Evolutionary conservation across 441 rosid genomes (phyloP).

Genomic region (Erodium texanum): DNA sequence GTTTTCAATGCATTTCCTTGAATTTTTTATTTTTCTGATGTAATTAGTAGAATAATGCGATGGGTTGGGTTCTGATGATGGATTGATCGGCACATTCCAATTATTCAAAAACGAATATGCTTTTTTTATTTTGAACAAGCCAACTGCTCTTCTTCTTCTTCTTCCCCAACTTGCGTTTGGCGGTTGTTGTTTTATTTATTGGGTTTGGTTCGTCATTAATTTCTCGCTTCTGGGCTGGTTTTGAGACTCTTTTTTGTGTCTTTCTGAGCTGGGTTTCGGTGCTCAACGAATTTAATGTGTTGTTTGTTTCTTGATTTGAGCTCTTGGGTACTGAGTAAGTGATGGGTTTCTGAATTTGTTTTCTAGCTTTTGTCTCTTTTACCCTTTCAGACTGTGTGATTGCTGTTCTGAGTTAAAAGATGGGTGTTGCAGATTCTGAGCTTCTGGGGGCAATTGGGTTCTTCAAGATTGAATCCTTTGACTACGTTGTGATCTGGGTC

Average conservation of each 20-base stretch:
- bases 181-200: slow-evolving; percentile 20
- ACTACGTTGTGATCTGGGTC: slow-evolving; percentile 18
- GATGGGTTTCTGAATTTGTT: slow-evolving; percentile 14
- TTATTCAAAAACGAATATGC: slow-evolving; percentile 39
- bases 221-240: slow-evolving; percentile 6
- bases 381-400: slow-evolving; percentile 3
- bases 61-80: slow-evolving; percentile 8
- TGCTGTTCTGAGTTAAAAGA: slow-evolving; percentile 7
- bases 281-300: slow-evolving; percentile 10
- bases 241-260: background rate
- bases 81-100: slow-evolving; percentile 30
- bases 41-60: background rate
- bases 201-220: slow-evolving; percentile 12
- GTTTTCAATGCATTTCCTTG: background rate
- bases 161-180: slow-evolving; percentile 8
- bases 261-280: slow-evolving; percentile 17
- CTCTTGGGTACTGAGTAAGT: slow-evolving; percentile 5
- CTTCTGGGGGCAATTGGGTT: slow-evolving; percentile 10
- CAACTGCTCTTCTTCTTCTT: slow-evolving; percentile 18
- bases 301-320: slow-evolving; percentile 20
- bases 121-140: slow-evolving; percentile 11
- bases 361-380: slow-evolving; percentile 7
- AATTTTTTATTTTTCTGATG: background rate
- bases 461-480: background rate
- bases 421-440: background rate